Percentiles rank a stretch among this genome's conserved stretches.
These are phyloP conservation scores for Zygoascus meyerae DNA, from an alignment of 1,139 yeast genomes.

Conservation along the genomic window DNA sequence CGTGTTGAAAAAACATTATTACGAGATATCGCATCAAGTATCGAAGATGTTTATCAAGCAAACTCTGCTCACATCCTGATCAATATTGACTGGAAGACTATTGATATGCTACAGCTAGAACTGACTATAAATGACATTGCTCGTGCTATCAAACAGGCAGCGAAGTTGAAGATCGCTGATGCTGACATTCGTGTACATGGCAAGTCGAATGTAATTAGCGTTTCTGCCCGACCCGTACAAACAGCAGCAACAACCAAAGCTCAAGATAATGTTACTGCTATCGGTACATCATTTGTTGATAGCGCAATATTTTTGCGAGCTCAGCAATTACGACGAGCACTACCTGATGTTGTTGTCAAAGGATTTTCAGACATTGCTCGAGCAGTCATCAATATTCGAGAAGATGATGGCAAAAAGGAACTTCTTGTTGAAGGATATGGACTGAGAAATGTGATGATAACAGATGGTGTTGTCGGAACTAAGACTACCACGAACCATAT, in stretches of 20 bases:
- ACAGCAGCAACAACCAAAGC: conserved; percentile 34
- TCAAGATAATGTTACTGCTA: conserved; percentile 18
- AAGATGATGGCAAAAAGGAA: conserved; percentile 77
- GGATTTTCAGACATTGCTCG: conserved; percentile 88
- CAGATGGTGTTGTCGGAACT: conserved; percentile 91
- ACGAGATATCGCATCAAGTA: conserved; percentile 78
- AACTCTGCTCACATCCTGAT: conserved; percentile 73
- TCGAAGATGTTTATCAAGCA: conserved; percentile 90
- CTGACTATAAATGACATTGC: conserved; percentile 82
- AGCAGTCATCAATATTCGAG: conserved; percentile 91
- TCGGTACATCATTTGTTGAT: conserved; percentile 38
- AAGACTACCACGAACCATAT: conserved; percentile 89
- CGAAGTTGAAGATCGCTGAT: conserved; percentile 76
- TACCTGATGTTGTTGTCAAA: conserved; percentile 85
- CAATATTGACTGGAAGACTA: conserved; percentile 75
- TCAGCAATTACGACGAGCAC: conserved; percentile 78
- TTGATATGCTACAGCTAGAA: conserved; percentile 86
- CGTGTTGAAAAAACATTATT: conserved; percentile 88
- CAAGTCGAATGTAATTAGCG: conserved; percentile 56
- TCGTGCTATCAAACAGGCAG: conserved; percentile 72
- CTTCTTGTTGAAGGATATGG: conserved; percentile 97
- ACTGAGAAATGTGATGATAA: conserved; percentile 89
- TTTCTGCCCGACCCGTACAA: conserved; percentile 62
- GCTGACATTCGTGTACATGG: conserved; percentile 69
- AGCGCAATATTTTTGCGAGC: conserved; percentile 76